These are phyloP conservation scores for Triglochin maritima DNA, from an alignment of 106 monocot species.

Conservation along the genomic window DNA sequence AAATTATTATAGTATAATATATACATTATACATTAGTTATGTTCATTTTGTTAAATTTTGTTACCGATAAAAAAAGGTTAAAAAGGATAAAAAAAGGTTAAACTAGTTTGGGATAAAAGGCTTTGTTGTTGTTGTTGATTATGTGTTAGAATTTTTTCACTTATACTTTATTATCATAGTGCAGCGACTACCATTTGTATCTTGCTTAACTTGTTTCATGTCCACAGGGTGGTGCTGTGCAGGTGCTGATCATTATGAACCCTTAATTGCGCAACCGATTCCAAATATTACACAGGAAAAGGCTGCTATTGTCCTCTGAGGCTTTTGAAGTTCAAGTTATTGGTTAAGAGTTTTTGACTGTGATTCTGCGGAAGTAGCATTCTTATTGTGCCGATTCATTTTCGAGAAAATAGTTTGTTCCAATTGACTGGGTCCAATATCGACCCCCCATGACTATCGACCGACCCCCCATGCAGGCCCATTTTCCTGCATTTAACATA, in stretches of 20 bases:
- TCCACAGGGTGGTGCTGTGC: slow-evolving; percentile 91
- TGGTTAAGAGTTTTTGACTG: neutral
- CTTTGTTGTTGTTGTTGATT: too few species aligned
- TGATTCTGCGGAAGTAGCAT: slow-evolving; percentile 11
- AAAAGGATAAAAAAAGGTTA: too few species aligned
- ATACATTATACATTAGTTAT: too few species aligned
- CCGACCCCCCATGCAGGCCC: neutral
- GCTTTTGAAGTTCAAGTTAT: neutral
- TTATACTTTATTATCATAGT: too few species aligned
- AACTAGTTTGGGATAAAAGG: too few species aligned
- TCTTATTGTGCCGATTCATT: slow-evolving; percentile 9
- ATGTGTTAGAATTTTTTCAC: too few species aligned
- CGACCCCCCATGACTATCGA: slow-evolving; percentile 9
- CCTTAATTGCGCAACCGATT: slow-evolving; percentile 47
- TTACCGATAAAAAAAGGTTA: too few species aligned
- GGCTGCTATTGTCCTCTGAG: slow-evolving; percentile 72
- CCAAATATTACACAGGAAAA: slow-evolving; percentile 53
- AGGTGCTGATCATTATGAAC: slow-evolving; percentile 94
- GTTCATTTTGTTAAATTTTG: too few species aligned
- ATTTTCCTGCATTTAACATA: slow-evolving; percentile 7
- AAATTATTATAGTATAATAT: too few species aligned
- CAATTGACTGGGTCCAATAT: slow-evolving; percentile 9
- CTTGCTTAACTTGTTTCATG: neutral
- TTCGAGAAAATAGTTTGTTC: neutral
- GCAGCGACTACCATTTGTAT: neutral